Base-by-base conservation (phyloP, 768 basidiomycete genomes). In the Rubroboletus satanas region DNA sequence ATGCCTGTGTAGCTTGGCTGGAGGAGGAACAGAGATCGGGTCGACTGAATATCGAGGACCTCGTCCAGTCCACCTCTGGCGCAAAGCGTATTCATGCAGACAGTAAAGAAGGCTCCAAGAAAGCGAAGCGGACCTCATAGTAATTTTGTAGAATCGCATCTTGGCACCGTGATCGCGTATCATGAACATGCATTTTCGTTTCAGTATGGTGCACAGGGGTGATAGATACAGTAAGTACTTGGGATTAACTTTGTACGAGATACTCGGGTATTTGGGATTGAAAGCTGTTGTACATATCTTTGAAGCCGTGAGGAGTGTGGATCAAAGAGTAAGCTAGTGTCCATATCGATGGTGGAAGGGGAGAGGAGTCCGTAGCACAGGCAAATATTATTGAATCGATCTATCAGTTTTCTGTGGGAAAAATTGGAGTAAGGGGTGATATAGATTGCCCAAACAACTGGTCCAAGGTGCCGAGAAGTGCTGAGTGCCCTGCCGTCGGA, bases 1-100 rank as follows among this genome's bases (percentile, higher is more conserved):
- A 83, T 6, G 81, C 84, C 5, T 94, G 93, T 65, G 66, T 75
- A 29, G 67, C 67, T 12, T 97, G 92, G 92, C 72, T 98, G 41
- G 70, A 72, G 54, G 69, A 71, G n/a, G 81, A 86, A 62, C 75
- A 76, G 36, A 65, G 62, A 8, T 73, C 77, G 26, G 83, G 82
- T n/a, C 68, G 73, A 38, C 64, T 87, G 61, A 56, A 65, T 3
- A 41, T 71, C 7, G 68, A 71, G 42, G 71, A 70, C 6, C 55
- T 70, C 0, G 53, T 56, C 4, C 45, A 59, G 17, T 60, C 62
- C 7, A 44, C 59, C 15, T 41, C 58, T 28, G 65, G 62, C 14
- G 54, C 44, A 28, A 74, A 73, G 61, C 69, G 70, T 38, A 48
- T 51, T 10, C 62, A 63, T 54, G 56, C 54, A 35, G 54, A 55